phyloP scores from a whole-genome alignment of 768 basidiomycete species.

The Serendipita sp. region DNA sequence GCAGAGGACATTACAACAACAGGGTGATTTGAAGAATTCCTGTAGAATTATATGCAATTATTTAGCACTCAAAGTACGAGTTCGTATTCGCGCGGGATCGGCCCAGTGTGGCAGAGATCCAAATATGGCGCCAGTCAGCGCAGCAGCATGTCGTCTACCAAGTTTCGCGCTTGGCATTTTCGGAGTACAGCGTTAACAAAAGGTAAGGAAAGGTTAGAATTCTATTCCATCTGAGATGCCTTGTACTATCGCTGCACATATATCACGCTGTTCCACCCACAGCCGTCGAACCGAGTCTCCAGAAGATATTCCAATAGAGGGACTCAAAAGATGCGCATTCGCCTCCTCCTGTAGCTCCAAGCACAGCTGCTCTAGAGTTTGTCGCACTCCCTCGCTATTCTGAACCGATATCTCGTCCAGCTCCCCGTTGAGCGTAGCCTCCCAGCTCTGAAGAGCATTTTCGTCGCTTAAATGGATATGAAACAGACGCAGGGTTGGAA shows the following conservation, averaged over 20 bases:
- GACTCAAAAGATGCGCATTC: background rate
- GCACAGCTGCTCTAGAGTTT: slow-evolving; percentile 8
- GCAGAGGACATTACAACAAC: background rate
- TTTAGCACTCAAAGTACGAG: too few species aligned
- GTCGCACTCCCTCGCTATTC: slow-evolving; percentile 7
- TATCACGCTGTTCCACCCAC: background rate
- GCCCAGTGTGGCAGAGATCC: too few species aligned
- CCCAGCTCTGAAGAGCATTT: slow-evolving; percentile 16
- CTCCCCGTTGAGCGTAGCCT: slow-evolving; percentile 11
- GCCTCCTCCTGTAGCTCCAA: background rate
- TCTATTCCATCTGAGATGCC: too few species aligned
- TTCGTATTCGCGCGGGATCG: too few species aligned
- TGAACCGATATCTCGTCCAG: slow-evolving; percentile 5
- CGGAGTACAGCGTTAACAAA: too few species aligned
- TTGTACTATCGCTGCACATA: background rate
- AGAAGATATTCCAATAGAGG: too few species aligned
- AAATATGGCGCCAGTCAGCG: too few species aligned
- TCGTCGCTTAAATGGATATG: slow-evolving; percentile 29
- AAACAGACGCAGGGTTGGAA: slow-evolving; percentile 54
- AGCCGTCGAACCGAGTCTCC: background rate
- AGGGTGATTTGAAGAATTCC: too few species aligned
- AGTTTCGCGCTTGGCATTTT: too few species aligned
- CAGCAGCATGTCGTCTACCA: too few species aligned
- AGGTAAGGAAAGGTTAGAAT: too few species aligned
- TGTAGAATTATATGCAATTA: too few species aligned